Conservation (phyloP, 257 asterid genomes). For the Solanum clarkiae region DNA sequence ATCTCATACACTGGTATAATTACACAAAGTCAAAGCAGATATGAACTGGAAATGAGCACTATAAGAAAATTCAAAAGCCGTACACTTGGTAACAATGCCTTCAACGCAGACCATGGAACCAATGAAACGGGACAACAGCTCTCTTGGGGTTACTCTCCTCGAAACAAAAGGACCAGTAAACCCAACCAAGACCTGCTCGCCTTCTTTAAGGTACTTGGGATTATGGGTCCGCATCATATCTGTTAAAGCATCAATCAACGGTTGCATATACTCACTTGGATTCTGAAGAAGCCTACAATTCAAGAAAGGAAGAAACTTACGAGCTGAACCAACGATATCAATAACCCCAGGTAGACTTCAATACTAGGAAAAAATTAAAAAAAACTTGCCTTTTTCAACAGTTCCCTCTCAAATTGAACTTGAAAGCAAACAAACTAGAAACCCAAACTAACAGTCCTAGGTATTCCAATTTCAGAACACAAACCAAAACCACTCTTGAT, state of each 20-base stretch:
- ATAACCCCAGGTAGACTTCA: not conserved
- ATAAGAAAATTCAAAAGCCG: not conserved
- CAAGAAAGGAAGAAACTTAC: not conserved
- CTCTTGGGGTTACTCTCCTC: constrained; percentile 89
- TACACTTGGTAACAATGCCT: constrained; percentile 94
- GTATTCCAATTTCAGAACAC: not conserved
- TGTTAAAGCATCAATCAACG: constrained; percentile 74
- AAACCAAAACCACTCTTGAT: not conserved
- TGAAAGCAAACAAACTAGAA: not conserved
- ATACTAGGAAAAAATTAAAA: not conserved
- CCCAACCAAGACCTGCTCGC: constrained; percentile 84
- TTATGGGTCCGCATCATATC: constrained; percentile 51
- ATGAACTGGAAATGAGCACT: not conserved
- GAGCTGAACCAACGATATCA: not conserved
- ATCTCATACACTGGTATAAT: not conserved
- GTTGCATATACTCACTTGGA: constrained; percentile 92
- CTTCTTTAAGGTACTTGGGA: constrained; percentile 82
- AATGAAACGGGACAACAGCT: constrained; percentile 80
- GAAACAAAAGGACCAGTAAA: constrained; percentile 94
- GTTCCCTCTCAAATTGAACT: not conserved
- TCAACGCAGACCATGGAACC: constrained; percentile 93
- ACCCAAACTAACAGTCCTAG: not conserved
- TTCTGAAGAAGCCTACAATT: constrained; percentile 61
- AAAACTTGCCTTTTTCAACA: not conserved
- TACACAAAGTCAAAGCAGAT: not conserved